Evolutionary conservation across 108 stramenopile genomes (phyloP), one percentile per base, ranked within the genome.

Genomic region (Stephanodiscus triporus): DNA sequence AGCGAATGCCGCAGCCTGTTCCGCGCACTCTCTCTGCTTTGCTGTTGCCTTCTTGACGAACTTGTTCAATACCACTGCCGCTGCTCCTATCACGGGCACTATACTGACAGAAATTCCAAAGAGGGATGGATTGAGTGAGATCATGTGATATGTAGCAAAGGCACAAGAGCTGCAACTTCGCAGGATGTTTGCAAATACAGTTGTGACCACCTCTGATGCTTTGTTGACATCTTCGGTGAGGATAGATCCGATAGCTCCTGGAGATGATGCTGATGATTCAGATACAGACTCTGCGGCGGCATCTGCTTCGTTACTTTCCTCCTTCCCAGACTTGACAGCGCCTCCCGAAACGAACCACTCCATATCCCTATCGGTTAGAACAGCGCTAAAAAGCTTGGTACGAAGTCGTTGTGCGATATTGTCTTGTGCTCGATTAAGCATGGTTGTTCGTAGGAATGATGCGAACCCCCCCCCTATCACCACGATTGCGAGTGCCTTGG

Each of bases 141-240:
- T 47, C 94, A 95, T 91, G 64, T 91, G 84, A 74, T 79, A 86
- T 0, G 94, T 91, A 26, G 86, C 86, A 69, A 91, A 93, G 24
- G 86, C 71, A 51, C 84, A 81, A 24, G 90, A 89, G 56, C 87
- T 86, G 22, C 78, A 80, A 10, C 83, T 81, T n/a, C 94, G 88
- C 13, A 95, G 60, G 11, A 91, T 36, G 54, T 88, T 89, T 48
- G 91, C 89, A 45, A 93, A 61, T n/a, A 87, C 87, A 27, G 73
- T 82, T 0, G 94, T 95, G 34, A 91, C 56, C 3, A 82, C 76
- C 27, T 87, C 75, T 2, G 94, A 85, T 2, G 88, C 90, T 26
- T 54, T 66, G n/a, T 68, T 82, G 4, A 91, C 86, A 69, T 92
- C 90, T 36, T 89, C 86, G 4, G 79, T 86, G 53, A 95, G 74